Evolutionary conservation across 2,329 filamentous ascomycete species (phyloP), one percentile per base, ranked within the genome.

Genomic region (Nannizziopsis arthrosporioides): DNA sequence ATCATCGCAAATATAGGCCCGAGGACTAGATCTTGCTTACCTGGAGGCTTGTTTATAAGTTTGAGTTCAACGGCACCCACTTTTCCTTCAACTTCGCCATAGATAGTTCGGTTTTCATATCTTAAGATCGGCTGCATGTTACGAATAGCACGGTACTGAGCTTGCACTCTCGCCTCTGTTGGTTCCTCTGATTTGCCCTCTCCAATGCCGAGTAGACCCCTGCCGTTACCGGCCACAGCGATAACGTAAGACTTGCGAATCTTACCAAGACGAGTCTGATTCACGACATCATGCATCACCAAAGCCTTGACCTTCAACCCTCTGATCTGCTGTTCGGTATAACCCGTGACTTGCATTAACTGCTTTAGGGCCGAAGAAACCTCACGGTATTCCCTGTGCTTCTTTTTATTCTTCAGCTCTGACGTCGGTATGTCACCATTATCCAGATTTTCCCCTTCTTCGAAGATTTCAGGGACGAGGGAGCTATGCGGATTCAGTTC

Each of bases 201-300:
- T 49, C 92, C 92, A 51, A 96, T 75, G 9, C 92, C 92, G 30
- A 98, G 68, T 59, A 90, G 76, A 12, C 92, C 92, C 56, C 92
- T 77, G 50, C 80, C 77, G 67, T 96, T 94, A 45, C 92, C 92
- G 5, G 88, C 89, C 56, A 95, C 81, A 36, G 81, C 81, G 52
- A 96, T 70, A 57, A 80, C 74, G 59, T 90, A 93, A 36, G 75
- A 59, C 65, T 82, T 85, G 56, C 76, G 75, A 51, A 98, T 82
- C 75, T 96, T 98, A 63, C 92, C 92, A 68, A 98, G 80, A 72
- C 90, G 85, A 17, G 92, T 96, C 75, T 96, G 90, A 69, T 98
- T 96, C 55, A 78, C 73, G 51, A 98, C 92, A 36, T 69, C 68
- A 60, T 90, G 85, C 3, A 63, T 61, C 41, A 94, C 84, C 41